These are phyloP conservation scores for Pseudonectria foliicola DNA, from an alignment of 2,329 filamentous ascomycete species.

Conservation along the genomic window DNA sequence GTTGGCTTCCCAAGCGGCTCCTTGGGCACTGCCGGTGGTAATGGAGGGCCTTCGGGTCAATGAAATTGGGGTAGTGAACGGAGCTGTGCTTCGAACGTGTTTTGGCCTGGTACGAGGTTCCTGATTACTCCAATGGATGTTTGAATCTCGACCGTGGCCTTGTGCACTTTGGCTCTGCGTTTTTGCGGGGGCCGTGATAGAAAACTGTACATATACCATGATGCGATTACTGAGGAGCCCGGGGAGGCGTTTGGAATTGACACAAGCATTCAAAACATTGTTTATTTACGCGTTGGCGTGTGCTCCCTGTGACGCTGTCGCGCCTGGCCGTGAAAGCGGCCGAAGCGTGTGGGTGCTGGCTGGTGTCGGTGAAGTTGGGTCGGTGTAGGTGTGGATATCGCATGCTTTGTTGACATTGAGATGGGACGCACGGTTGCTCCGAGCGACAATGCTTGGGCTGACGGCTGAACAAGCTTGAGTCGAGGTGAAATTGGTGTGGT, in stretches of 20 bases:
- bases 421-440: no score
- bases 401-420: no score
- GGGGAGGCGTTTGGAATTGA: conserved; percentile 23
- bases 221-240: conserved; percentile 26
- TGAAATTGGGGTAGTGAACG: conserved; percentile 11
- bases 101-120: conserved; percentile 9
- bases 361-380: no score
- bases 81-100: conserved; percentile 20
- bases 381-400: no score
- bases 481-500: no score
- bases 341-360: no score
- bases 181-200: conserved; percentile 22
- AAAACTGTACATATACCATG: conserved; percentile 37
- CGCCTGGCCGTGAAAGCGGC: no score
- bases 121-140: conserved; percentile 14
- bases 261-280: conserved; percentile 21
- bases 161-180: conserved; percentile 14
- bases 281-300: no score
- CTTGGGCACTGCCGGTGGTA: conserved; percentile 18
- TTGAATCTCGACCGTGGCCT: conserved; percentile 10
- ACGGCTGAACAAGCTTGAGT: no score
- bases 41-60: conserved; percentile 15
- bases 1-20: conserved; percentile 26
- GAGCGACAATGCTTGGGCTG: no score
- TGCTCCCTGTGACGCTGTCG: no score